Evolutionary conservation across 2,329 filamentous ascomycete species (phyloP).

Genomic region (Pezicula carpinea): DNA sequence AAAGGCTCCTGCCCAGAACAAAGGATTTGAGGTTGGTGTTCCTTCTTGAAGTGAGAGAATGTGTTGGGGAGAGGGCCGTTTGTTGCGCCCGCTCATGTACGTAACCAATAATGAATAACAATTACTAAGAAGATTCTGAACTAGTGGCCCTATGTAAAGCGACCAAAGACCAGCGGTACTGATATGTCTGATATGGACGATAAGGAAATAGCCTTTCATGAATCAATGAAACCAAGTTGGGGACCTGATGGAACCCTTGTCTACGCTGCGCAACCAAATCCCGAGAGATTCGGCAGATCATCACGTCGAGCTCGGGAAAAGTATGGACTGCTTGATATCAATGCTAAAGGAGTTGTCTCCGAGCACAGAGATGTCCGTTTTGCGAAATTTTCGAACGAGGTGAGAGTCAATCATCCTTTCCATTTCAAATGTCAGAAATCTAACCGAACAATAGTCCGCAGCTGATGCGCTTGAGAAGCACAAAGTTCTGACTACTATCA

Average conservation of each 20-base stretch:
- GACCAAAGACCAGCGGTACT: constrained; percentile 62
- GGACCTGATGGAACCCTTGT: constrained; percentile 69
- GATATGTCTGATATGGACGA: constrained; percentile 58
- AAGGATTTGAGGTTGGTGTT: constrained; percentile 87
- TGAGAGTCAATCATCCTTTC: constrained; percentile 24
- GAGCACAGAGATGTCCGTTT: constrained; percentile 61
- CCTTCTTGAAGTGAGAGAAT: constrained; percentile 29
- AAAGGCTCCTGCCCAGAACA: constrained; percentile 51
- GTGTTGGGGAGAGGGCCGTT: constrained; percentile 18
- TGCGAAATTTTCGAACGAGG: constrained; percentile 56
- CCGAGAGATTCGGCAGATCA: constrained; percentile 26
- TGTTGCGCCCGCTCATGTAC: constrained; percentile 30
- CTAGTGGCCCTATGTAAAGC: constrained; percentile 85
- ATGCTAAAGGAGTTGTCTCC: constrained; percentile 55
- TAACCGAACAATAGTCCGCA: constrained; percentile 40
- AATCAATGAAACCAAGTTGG: constrained; percentile 75
- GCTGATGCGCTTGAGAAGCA: constrained; percentile 52
- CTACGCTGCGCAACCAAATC: constrained; percentile 46
- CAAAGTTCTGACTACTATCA: constrained; percentile 49
- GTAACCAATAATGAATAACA: constrained; percentile 29
- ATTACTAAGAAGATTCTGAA: constrained; percentile 42
- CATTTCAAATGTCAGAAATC: constrained; percentile 3
- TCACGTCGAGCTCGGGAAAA: constrained; percentile 22
- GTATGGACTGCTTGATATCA: constrained; percentile 47
- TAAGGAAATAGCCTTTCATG: constrained; percentile 63